Base-by-base conservation (phyloP, 2,329 filamentous ascomycete species). In the Talaromyces sp. region DNA sequence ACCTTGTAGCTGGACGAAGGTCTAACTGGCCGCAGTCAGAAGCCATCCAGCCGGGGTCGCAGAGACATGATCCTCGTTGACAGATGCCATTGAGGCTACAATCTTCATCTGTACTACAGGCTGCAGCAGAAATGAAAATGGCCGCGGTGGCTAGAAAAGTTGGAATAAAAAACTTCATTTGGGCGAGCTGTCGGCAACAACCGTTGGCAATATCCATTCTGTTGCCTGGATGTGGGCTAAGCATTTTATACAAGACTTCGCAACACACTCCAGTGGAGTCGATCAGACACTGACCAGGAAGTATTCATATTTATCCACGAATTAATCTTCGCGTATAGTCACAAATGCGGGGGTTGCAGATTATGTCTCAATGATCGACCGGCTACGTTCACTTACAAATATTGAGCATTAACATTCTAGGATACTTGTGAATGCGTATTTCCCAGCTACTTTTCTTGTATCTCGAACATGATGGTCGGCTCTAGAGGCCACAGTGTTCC, bases 1-100 rank as follows among this genome's bases (percentile, higher is more conserved):
- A 70, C 41, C 76, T 70, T 3, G 73, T 76, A 0, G 78, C 80
- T 0, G 81, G 81, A 1, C 72, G 73, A 2, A 84, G 73, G 62
- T 84, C 81, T 0, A 84, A 74, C 8, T 76, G 71, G 3, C 81
- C 77, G 63, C 82, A 84, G 67, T 83, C 80, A 1, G 69, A 64
- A 0, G n/a, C 77, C 17, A 72, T 74, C 82, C 82, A 84, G 11
- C 82, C 82, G 0, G 77, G 68, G 57, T 84, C 82, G 70, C 70
- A 72, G 41, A 58, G 37, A 49, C 70, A 71, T 7, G 66, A 39
- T 15, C 52, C 54, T 57, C 45, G 45, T 27, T 60, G 35, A 63
- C 76, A 81, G 58, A 80, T 41, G 2, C 78, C 79, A 60, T 80
- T 80, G 8, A 80, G 73, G 60, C 73, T 79, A 65, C 79, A 81